Base-by-base conservation (phyloP, 257 asterid species). In the Nicotiana sylvestris region DNA sequence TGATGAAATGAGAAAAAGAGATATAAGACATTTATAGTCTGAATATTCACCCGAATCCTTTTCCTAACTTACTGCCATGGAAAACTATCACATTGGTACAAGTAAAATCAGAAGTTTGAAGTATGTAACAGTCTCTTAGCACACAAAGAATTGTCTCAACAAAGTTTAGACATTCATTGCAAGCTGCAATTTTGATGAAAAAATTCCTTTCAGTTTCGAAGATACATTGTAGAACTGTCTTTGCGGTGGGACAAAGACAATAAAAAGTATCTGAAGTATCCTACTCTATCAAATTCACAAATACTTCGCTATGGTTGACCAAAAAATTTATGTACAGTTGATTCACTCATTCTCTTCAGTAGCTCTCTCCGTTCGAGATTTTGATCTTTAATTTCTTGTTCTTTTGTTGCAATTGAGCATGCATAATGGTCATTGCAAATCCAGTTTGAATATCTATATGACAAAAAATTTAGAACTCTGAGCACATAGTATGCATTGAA, bases 251-350 rank as follows among this genome's bases (percentile, higher is more conserved):
- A 82, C 68, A 66, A 83, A 68, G 80, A 33, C 49, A 83, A 43
- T 0, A 68, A 82, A 18, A 70, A 83, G 81, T 81, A 60, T 7
- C 39, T 49, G 80, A 6, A 74, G 62, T 49, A 49, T 13, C 15
- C 80, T 74, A n/a, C 62, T 74, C 80, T 49, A 74, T 13, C n/a
- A 78, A 61, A 35, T 65, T 66, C 67, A 81, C 76, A 66, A 66
- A 66, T 66, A 70, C 53, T 81, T 81, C 78, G 32, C 67, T 81
- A 81, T 81, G 64, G 46, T 80, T 80, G 66, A 66, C 25, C 70
- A 81, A 82, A 60, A 39, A 66, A 51, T 77, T 18, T 87, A 88
- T 87, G 81, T 84, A 91, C 92, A 89, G 51, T 68, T 57, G 77
- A 77, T 39, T 83, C 82, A 62, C 82, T 70, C 83, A 77, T 78